Evolutionary conservation across 192 early-diverging fungal species (phyloP), one percentile per base, ranked within the genome.

Genomic region (Coemansia umbellata): DNA sequence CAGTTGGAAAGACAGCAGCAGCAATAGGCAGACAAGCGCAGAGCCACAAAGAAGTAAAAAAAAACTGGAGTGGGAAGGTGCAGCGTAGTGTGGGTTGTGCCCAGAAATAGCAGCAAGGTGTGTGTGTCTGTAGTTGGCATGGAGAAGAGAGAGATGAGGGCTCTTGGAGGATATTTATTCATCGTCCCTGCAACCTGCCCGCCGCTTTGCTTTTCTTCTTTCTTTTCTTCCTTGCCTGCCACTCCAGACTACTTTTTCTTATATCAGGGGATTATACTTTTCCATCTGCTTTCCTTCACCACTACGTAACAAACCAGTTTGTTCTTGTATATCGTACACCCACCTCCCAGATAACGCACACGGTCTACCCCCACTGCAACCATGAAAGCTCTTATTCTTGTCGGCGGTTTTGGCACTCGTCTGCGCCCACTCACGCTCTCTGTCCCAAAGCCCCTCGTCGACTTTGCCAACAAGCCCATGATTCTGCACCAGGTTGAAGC

Each of bases 401-500:
- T 89, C 60, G 87, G 87, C 67, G 87, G 97, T 45, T 99, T 95
- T 73, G 97, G 97, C 62, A 99, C 97, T 41, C 90, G 97, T 69
- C 87, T 99, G 64, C 87, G 97, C 30, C 97, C 97, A 36, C 83
- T 99, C 47, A 99, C 97, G 14, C 81, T 99, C 50, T 87, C 95
- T 37, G 80, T 93, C 36, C 97, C 97, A 52, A 99, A 99, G 80
- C 97, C 97, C 39, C 82, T 99, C 41, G 95, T 99, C n/a, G 95
- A 99, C 78, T 99, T 99, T 79, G 92, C 91, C 31, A 99, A 99
- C 84, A 90, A 84, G 74, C 95, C 92, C 51, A 97, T 99, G 90
- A 95, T 99, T 78, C 82, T 95, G 53, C 97, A 99, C 76, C 97
- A 99, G 80, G 98, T 99, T 59, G 95, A 96, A 69, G 93, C 88